Conservation (phyloP, 2,329 filamentous ascomycete species). For the Stromatinia cepivora region DNA sequence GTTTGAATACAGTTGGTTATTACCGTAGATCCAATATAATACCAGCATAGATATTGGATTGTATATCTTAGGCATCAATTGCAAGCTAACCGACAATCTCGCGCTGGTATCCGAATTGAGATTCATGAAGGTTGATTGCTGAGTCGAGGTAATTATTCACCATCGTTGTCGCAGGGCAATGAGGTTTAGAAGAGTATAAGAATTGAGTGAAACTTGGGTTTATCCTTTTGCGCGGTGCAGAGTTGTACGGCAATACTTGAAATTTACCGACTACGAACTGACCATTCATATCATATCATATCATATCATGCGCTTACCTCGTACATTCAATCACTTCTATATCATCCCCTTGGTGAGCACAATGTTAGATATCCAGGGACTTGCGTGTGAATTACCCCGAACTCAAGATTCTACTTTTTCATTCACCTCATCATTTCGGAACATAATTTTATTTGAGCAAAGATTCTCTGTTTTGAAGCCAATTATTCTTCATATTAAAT, state of each 20-base stretch:
- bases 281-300: background rate
- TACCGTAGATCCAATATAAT: background rate
- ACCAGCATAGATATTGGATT: background rate
- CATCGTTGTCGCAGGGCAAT: too few relatives aligned
- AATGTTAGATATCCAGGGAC: background rate
- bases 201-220: background rate
- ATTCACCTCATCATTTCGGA: background rate
- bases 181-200: background rate
- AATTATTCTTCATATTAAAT: slow-evolving; percentile 19
- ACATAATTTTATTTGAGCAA: background rate
- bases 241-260: background rate
- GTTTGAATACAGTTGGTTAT: background rate
- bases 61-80: background rate
- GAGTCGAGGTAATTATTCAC: background rate
- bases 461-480: slow-evolving; percentile 3
- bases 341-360: background rate
- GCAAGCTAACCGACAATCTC: background rate
- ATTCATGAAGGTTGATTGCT: background rate
- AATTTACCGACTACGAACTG: background rate
- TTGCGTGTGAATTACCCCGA: background rate
- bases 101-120: background rate
- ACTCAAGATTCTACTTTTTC: background rate
- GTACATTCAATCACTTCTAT: background rate
- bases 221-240: background rate
- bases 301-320: background rate